Conservation (phyloP, 371 early-diverging fungal species). For the Mucor saturninus region DNA sequence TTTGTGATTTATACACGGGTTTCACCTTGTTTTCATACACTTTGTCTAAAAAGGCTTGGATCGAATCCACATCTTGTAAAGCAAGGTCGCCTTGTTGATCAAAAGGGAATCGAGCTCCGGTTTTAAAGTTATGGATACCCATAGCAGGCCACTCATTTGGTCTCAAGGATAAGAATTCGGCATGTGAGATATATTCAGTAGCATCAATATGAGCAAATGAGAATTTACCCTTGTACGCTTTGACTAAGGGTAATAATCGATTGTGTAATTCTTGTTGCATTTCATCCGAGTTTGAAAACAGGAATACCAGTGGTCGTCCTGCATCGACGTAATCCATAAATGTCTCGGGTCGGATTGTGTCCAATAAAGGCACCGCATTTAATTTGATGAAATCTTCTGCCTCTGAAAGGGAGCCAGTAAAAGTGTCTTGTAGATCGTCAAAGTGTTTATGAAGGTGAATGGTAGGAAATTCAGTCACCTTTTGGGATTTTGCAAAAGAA, state of each 20-base stretch:
- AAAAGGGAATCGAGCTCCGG: slow-evolving; percentile 73
- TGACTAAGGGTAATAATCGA: slow-evolving; percentile 62
- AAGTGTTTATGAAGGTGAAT: slow-evolving; percentile 71
- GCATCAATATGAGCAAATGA: slow-evolving; percentile 85
- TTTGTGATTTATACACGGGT: slow-evolving; percentile 78
- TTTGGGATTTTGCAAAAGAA: background rate
- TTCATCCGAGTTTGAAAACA: slow-evolving; percentile 72
- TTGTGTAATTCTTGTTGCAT: slow-evolving; percentile 52
- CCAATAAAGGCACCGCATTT: slow-evolving; percentile 79
- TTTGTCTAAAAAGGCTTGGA: slow-evolving; percentile 60
- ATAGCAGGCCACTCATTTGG: slow-evolving; percentile 85
- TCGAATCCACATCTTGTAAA: slow-evolving; percentile 43
- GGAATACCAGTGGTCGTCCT: slow-evolving; percentile 82
- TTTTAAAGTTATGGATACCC: slow-evolving; percentile 72
- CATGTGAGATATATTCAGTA: slow-evolving; percentile 75
- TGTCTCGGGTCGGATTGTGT: slow-evolving; percentile 79
- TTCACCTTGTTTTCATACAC: slow-evolving; percentile 64
- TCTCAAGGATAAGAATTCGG: slow-evolving; percentile 70
- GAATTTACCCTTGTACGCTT: slow-evolving; percentile 70
- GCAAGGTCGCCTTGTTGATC: slow-evolving; percentile 54
- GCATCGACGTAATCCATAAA: slow-evolving; percentile 76
- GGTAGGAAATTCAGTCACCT: slow-evolving; percentile 53
- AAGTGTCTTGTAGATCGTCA: slow-evolving; percentile 60
- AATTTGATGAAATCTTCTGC: slow-evolving; percentile 60
- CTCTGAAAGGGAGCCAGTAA: slow-evolving; percentile 51